Evolutionary conservation across 1,139 yeast species (phyloP).

Genomic region (Blastobotrys raffinosifermentans): DNA sequence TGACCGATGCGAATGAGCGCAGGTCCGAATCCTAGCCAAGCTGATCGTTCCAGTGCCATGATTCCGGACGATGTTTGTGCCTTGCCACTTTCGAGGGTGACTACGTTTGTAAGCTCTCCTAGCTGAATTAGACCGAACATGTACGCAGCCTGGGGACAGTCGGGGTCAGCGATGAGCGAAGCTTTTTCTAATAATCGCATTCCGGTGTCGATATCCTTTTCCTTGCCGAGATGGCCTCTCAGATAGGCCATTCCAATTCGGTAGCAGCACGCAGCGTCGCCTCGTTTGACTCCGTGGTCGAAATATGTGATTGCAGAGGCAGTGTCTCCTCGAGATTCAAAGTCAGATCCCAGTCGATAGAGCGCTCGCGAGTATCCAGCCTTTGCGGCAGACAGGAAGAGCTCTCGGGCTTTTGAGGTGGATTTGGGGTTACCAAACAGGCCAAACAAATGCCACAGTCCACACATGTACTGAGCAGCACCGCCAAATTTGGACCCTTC

Average conservation of each 20-base stretch:
- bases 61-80: constrained; percentile 23
- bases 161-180: constrained; percentile 31
- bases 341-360: constrained; percentile 33
- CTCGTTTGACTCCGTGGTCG: constrained; percentile 30
- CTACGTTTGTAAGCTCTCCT: constrained; percentile 30
- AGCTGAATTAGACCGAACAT: constrained; percentile 33
- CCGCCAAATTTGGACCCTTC: constrained; percentile 23
- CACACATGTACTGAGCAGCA: constrained; percentile 29
- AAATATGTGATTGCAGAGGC: constrained; percentile 28
- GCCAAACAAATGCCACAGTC: constrained; percentile 31
- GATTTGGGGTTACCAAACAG: constrained; percentile 20
- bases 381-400: constrained; percentile 29
- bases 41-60: constrained; percentile 32
- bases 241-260: constrained; percentile 34
- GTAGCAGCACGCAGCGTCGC: constrained; percentile 34
- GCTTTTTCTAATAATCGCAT: constrained; percentile 28
- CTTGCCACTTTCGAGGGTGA: constrained; percentile 7
- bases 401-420: constrained; percentile 24
- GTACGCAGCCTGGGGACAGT: constrained; percentile 36
- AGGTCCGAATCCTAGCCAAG: constrained; percentile 35
- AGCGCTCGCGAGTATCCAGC: constrained; percentile 32
- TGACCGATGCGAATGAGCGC: constrained; percentile 38
- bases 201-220: constrained; percentile 25
- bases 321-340: constrained; percentile 29
- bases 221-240: constrained; percentile 31